Evolutionary conservation across 805 yeast species (phyloP).

Genomic region (Starmerella vaccinii): DNA sequence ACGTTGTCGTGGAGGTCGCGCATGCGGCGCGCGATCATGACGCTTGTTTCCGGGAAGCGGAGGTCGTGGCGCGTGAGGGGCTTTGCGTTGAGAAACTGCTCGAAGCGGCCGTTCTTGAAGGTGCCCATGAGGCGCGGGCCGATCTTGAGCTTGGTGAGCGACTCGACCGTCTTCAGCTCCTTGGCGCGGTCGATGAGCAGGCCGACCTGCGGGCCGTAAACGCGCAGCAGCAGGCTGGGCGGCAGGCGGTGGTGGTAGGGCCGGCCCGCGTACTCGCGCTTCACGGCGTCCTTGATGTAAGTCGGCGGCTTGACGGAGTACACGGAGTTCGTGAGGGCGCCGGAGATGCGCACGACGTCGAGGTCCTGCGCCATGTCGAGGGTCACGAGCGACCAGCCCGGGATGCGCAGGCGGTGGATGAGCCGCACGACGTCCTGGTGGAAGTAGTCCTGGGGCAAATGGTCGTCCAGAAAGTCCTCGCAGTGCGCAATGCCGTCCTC

Average conservation of each 20-base stretch:
- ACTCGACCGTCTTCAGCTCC: slow-evolving; percentile 62
- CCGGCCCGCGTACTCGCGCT: slow-evolving; percentile 26
- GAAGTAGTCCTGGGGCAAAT: slow-evolving; percentile 74
- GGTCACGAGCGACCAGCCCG: slow-evolving; percentile 64
- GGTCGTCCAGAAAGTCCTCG: slow-evolving; percentile 55
- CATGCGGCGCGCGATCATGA: slow-evolving; percentile 91
- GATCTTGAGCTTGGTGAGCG: slow-evolving; percentile 65
- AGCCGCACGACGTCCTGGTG: slow-evolving; percentile 67
- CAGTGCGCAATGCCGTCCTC: slow-evolving; percentile 31
- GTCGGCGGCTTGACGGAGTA: slow-evolving; percentile 59
- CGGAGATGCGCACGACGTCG: slow-evolving; percentile 59
- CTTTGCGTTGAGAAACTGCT: slow-evolving; percentile 76
- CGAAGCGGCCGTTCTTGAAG: slow-evolving; percentile 85
- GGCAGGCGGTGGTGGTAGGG: slow-evolving; percentile 32
- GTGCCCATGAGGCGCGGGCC: slow-evolving; percentile 88
- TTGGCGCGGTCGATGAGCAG: slow-evolving; percentile 74
- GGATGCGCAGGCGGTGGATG: slow-evolving; percentile 51
- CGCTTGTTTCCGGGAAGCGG: slow-evolving; percentile 62
- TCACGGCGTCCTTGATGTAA: slow-evolving; percentile 31
- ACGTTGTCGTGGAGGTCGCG: slow-evolving; percentile 82
- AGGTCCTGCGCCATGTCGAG: slow-evolving; percentile 37
- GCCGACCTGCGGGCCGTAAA: slow-evolving; percentile 82
- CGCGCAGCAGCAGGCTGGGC: slow-evolving; percentile 61
- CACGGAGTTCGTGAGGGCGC: slow-evolving; percentile 88
- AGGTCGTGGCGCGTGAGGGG: slow-evolving; percentile 67